Percentiles rank a stretch among this genome's conserved stretches.
phyloP scores from a whole-genome alignment of 108 stramenopile species.

The Skeletonema costatum region DNA sequence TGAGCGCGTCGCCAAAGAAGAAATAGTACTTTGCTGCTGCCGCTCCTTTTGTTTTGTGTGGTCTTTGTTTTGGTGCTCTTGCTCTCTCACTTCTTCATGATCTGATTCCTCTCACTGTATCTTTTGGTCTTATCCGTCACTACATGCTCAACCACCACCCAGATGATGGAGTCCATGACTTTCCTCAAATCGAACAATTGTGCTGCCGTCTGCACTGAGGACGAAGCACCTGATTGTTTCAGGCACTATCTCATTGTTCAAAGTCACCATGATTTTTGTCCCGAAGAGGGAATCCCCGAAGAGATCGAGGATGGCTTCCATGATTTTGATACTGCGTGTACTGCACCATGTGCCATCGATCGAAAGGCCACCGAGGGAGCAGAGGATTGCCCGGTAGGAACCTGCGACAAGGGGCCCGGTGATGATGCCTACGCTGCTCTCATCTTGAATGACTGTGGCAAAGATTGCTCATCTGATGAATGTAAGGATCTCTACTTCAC shows the following conservation, averaged over 20 bases:
- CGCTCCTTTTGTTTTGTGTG: too few relatives aligned
- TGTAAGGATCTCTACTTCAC: slow-evolving; percentile 20
- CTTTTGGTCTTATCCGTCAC: too few relatives aligned
- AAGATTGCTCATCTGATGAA: slow-evolving; percentile 24
- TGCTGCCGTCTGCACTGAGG: slow-evolving; percentile 27
- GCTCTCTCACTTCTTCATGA: background rate
- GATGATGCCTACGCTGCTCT: slow-evolving; percentile 30
- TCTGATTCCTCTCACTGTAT: background rate
- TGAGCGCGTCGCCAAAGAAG: background rate
- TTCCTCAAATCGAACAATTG: slow-evolving; percentile 24
- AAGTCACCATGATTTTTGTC: slow-evolving; percentile 36
- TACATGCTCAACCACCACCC: background rate
- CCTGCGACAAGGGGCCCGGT: slow-evolving; percentile 17
- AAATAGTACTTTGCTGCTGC: too few relatives aligned
- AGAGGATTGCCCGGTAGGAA: slow-evolving; percentile 14
- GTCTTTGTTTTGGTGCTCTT: too few relatives aligned
- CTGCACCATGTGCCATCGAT: slow-evolving; percentile 19
- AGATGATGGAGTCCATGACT: slow-evolving; percentile 30
- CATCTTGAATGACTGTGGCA: slow-evolving; percentile 14
- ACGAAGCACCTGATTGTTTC: slow-evolving; percentile 21
- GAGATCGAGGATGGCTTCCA: slow-evolving; percentile 39
- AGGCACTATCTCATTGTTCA: slow-evolving; percentile 38
- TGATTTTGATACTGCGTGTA: slow-evolving; percentile 27
- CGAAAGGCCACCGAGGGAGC: slow-evolving; percentile 20
- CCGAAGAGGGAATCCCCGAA: slow-evolving; percentile 26